Conservation (phyloP, 768 basidiomycete genomes). For the Boletellus emodensis region DNA sequence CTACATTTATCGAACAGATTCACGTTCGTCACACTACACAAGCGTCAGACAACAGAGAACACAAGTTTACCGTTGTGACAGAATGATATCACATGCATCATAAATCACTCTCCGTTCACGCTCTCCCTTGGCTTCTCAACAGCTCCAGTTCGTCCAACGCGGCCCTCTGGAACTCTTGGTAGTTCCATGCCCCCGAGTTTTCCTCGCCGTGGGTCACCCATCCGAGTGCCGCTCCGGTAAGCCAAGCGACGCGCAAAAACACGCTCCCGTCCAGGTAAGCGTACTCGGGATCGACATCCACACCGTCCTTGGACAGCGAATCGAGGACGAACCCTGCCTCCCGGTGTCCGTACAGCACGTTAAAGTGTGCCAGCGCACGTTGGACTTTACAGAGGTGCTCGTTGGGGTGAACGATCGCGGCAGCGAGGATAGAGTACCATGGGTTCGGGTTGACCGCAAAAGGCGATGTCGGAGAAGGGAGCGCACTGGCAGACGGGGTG, state of each 20-base stretch:
- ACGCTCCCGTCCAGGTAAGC: constrained; percentile 54
- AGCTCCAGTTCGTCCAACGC: constrained; percentile 25
- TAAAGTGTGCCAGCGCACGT: constrained; percentile 48
- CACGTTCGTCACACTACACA: no score
- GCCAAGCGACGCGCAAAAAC: constrained; percentile 54
- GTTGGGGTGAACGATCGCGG: constrained; percentile 52
- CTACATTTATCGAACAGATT: no score
- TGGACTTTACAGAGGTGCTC: constrained; percentile 52
- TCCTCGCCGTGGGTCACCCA: constrained; percentile 40
- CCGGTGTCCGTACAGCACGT: constrained; percentile 41
- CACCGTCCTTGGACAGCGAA: constrained; percentile 18
- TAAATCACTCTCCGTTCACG: not conserved
- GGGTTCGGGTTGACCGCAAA: constrained; percentile 45
- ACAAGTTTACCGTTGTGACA: no score
- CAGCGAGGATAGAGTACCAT: constrained; percentile 56
- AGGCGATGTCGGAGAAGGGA: constrained; percentile 32
- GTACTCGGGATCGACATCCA: constrained; percentile 44
- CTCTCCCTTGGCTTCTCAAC: constrained; percentile 15
- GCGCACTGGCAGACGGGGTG: constrained; percentile 21
- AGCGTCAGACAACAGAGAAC: no score
- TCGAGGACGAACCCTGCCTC: constrained; percentile 32
- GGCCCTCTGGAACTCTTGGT: constrained; percentile 26
- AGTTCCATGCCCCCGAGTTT: constrained; percentile 26
- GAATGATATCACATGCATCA: no score
- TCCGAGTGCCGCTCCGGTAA: constrained; percentile 43